Base-by-base conservation (phyloP, 2,329 filamentous ascomycete genomes). In the Albifimbria verrucaria region DNA sequence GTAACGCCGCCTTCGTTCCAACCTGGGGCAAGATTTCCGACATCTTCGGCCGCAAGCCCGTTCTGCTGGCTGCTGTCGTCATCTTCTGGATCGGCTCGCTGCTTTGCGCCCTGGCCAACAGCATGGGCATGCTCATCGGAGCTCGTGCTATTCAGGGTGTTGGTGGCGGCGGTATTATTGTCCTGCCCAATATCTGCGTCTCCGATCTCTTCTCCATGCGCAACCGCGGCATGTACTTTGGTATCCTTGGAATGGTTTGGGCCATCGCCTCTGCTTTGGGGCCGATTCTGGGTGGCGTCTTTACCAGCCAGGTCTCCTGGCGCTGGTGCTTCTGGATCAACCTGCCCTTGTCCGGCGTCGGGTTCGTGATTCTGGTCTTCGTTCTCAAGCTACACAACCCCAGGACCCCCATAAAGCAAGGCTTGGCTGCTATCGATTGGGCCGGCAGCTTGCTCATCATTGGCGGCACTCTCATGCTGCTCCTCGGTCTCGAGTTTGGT, bases 401-500 rank as follows among this genome's bases (percentile, higher is more conserved):
- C 1, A 77, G 78, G 51, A 90, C 87, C 0, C 79, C 84, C 0
- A 65, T 89, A 11, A 70, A 75, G 49, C 68, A 85, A 49, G 88
- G 87, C 1, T 71, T 90, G 5, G 77, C 80, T 26, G 86, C 86
- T 18, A 76, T 85, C 45, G 82, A 85, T 68, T 85, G 81, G 81
- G 56, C 74, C 0, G 80, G 80, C 32, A 80, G 75, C 52, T 15
- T 79, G 4, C 70, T 80, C 25, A 83, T 95, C 65, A 80, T 92
- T 22, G 88, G 88, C 42, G 90, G 87, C 20, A 92, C 89, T 0
- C 76, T 95, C 20, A 93, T 96, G 89, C 78, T 96, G 58, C 82
- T 96, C 4, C 83, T 96, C 42, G 92, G 91, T 1, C 81, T 96
- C 11, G 88, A 95, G 65, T 90, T 93, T 56, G 92, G 92, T 51